Evolutionary conservation across 73 alveolate species (phyloP).

Genomic region (Paramecium tetraurelia): DNA sequence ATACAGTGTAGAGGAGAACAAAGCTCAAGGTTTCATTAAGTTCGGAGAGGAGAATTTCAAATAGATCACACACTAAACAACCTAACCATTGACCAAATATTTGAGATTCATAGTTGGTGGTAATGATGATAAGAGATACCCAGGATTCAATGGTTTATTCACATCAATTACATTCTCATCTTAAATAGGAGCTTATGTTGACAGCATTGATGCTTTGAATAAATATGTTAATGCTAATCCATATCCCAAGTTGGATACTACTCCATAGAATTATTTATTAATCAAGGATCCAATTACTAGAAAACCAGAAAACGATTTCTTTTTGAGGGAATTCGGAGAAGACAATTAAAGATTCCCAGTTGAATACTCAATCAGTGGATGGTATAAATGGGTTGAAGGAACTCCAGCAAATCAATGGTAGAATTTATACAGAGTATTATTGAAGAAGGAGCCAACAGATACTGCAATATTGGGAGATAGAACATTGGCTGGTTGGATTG

Average conservation of each 20-base stretch:
- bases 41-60: neutral
- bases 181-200: neutral
- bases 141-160: constrained; percentile 41
- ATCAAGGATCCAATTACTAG: neutral
- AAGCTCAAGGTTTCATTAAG: constrained; percentile 21
- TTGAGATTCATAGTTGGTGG: constrained; percentile 32
- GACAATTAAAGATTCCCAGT: constrained; percentile 2
- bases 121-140: constrained; percentile 21
- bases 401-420: constrained; percentile 30
- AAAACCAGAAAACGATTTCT: neutral
- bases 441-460: constrained; percentile 16
- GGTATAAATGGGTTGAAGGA: constrained; percentile 36
- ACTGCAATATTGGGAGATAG: constrained; percentile 42
- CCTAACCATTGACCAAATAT: neutral
- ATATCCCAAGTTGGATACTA: neutral
- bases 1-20: neutral
- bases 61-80: neutral
- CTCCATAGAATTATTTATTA: neutral
- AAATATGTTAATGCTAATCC: neutral
- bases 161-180: neutral
- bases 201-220: neutral
- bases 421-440: neutral
- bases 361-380: constrained; percentile 24
- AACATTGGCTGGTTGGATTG: constrained; percentile 20
- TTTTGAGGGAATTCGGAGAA: neutral